phyloP scores from a whole-genome alignment of 352 stramenopile genomes.

The Pythium aquatile region DNA sequence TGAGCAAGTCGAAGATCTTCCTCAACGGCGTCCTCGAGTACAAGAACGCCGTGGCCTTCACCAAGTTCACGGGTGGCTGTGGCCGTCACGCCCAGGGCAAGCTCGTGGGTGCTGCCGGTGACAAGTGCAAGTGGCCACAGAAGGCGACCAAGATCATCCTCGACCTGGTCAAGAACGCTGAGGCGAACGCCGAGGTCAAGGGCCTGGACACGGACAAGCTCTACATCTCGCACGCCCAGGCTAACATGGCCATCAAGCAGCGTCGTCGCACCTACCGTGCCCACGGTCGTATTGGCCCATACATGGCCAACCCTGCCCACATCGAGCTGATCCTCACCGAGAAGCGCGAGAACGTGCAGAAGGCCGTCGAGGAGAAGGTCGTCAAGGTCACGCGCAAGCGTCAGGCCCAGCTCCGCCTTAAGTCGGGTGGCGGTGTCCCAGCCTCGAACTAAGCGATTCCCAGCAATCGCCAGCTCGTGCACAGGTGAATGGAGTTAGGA shows the following conservation, averaged over 20 bases:
- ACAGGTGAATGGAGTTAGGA: slow-evolving; percentile 23
- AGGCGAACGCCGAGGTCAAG: slow-evolving; percentile 99
- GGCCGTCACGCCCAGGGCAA: slow-evolving; percentile 97
- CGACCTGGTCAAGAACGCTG: slow-evolving; percentile 98
- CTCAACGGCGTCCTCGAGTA: slow-evolving; percentile 96
- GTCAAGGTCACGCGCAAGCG: slow-evolving; percentile 87
- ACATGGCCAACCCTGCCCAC: slow-evolving; percentile 98
- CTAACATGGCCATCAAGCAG: slow-evolving; percentile 97
- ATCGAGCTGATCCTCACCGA: slow-evolving; percentile 99
- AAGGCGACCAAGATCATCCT: slow-evolving; percentile 99
- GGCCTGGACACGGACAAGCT: slow-evolving; percentile 96
- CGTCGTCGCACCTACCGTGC: slow-evolving; percentile 98
- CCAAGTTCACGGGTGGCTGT: slow-evolving; percentile 98
- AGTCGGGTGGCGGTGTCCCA: slow-evolving; percentile 82
- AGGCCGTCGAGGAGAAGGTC: slow-evolving; percentile 90
- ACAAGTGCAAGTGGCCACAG: slow-evolving; percentile 98
- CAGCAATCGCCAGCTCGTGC: slow-evolving; percentile 3
- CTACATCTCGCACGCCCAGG: slow-evolving; percentile 97
- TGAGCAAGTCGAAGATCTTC: slow-evolving; percentile 95
- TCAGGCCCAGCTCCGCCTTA: slow-evolving; percentile 86
- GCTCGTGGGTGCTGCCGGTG: slow-evolving; percentile 91
- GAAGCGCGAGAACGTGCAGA: slow-evolving; percentile 92
- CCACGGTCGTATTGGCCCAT: slow-evolving; percentile 97
- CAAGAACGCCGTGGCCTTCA: slow-evolving; percentile 99
- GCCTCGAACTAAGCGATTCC: slow-evolving; percentile 62